Conservation (phyloP, 2,329 filamentous ascomycete species). For the Ceratocystis ficicola region DNA sequence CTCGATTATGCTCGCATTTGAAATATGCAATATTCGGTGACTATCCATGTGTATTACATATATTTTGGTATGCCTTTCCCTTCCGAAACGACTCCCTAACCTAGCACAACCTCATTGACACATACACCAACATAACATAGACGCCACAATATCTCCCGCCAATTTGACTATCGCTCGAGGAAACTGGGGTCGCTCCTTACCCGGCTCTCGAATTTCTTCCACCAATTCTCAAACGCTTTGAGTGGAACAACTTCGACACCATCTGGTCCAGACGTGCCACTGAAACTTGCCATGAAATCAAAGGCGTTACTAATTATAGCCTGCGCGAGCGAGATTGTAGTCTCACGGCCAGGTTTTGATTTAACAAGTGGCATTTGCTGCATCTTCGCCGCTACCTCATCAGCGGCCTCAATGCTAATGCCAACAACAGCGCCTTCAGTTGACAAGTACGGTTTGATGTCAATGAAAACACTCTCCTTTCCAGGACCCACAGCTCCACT, state of each 20-base stretch:
- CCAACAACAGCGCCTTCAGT: conserved; percentile 56
- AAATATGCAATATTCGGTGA: not conserved
- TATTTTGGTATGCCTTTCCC: not conserved
- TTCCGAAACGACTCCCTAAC: not conserved
- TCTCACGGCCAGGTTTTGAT: conserved; percentile 25
- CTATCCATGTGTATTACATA: not conserved
- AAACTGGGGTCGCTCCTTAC: conserved; percentile 80
- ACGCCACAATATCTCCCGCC: not conserved
- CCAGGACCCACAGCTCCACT: conserved; percentile 80
- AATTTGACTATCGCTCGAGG: conserved; percentile 50
- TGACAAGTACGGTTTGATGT: conserved; percentile 36
- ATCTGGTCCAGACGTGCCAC: conserved; percentile 45
- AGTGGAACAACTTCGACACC: conserved; percentile 83
- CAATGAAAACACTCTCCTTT: conserved; percentile 88
- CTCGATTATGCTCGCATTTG: not conserved
- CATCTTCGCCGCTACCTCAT: conserved; percentile 58
- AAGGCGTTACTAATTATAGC: conserved; percentile 94
- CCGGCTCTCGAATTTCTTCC: conserved; percentile 85
- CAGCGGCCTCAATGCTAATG: conserved; percentile 66
- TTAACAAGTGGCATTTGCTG: conserved; percentile 42
- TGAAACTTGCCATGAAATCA: conserved; percentile 87
- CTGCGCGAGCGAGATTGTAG: conserved; percentile 69
- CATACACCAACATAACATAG: not conserved
- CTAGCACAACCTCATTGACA: not conserved
- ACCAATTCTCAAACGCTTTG: conserved; percentile 94